These are phyloP conservation scores for Setaria viridis DNA, from an alignment of 202 grass and related monocot genomes.

Conservation along the genomic window DNA sequence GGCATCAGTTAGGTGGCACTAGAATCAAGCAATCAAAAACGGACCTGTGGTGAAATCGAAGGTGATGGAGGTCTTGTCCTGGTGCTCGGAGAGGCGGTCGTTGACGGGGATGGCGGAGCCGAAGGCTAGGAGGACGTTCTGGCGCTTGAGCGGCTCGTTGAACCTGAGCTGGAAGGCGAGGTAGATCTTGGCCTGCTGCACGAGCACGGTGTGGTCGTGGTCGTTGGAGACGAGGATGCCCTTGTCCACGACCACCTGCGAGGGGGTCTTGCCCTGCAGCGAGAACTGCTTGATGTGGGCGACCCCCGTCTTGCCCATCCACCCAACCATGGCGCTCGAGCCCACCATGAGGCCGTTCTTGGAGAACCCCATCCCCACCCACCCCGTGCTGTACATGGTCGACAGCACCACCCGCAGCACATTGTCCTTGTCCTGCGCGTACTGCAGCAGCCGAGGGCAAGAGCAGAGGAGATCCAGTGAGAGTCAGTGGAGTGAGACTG, in stretches of 20 bases:
- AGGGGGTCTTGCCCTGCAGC: slow-evolving; percentile 53
- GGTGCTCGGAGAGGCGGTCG: slow-evolving; percentile 66
- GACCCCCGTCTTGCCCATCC: slow-evolving; percentile 72
- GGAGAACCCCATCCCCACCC: slow-evolving; percentile 96
- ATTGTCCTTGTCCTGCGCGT: slow-evolving; percentile 75
- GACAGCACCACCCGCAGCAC: slow-evolving; percentile 86
- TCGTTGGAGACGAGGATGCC: slow-evolving; percentile 56
- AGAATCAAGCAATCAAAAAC: slow-evolving; percentile 16
- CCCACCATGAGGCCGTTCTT: slow-evolving; percentile 85
- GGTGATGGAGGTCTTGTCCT: slow-evolving; percentile 67
- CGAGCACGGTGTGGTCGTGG: slow-evolving; percentile 57
- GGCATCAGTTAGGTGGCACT: slow-evolving; percentile 11
- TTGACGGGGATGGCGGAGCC: slow-evolving; percentile 70
- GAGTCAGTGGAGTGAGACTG: background rate
- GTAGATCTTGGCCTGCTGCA: slow-evolving; percentile 91
- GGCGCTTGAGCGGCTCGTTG: slow-evolving; percentile 50
- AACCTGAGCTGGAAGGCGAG: slow-evolving; percentile 76
- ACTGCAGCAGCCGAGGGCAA: slow-evolving; percentile 49
- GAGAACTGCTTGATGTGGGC: slow-evolving; percentile 71
- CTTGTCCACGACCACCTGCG: slow-evolving; percentile 62
- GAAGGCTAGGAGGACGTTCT: slow-evolving; percentile 76
- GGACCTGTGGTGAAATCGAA: slow-evolving; percentile 95
- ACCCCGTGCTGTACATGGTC: slow-evolving; percentile 73
- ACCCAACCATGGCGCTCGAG: slow-evolving; percentile 90
- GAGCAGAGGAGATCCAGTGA: slow-evolving; percentile 11